These are phyloP conservation scores for Flaveria floridana DNA, from an alignment of 140 eudicot species.

Conservation along the genomic window DNA sequence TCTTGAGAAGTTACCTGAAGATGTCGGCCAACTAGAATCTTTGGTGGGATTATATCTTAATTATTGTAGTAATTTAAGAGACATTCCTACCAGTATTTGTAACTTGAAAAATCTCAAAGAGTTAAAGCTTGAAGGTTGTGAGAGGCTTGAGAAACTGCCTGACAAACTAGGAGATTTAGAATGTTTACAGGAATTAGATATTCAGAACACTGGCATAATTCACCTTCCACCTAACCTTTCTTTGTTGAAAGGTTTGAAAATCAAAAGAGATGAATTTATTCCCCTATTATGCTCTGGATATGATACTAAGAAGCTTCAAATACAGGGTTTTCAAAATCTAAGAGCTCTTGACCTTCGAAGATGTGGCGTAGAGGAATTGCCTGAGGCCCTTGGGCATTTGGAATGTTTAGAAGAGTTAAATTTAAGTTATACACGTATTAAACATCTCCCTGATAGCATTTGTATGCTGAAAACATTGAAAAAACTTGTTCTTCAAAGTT, in stretches of 20 bases:
- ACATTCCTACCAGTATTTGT: conserved; percentile 16
- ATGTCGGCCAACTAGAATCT: conserved; percentile 16
- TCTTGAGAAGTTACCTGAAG: conserved; percentile 22
- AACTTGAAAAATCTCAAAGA: conserved; percentile 11
- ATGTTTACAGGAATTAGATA: neutral
- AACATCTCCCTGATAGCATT: conserved; percentile 1
- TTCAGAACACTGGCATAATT: neutral
- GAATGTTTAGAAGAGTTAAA: neutral
- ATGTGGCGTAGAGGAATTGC: neutral
- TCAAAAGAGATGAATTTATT: neutral
- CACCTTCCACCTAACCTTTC: neutral
- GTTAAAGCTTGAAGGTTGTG: neutral
- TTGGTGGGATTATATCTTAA: neutral
- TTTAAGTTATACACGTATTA: neutral
- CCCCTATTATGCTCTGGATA: too few species aligned
- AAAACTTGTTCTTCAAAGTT: neutral
- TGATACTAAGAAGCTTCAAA: neutral
- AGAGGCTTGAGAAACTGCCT: neutral
- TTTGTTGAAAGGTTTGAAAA: neutral
- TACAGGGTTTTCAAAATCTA: neutral
- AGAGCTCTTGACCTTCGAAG: neutral
- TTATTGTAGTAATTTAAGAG: neutral
- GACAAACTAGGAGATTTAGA: conserved; percentile 15
- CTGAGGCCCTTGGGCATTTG: neutral
- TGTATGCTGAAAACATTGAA: neutral